Base-by-base conservation (phyloP, 169 alveolate genomes). In the Eimeria maxima region DNA sequence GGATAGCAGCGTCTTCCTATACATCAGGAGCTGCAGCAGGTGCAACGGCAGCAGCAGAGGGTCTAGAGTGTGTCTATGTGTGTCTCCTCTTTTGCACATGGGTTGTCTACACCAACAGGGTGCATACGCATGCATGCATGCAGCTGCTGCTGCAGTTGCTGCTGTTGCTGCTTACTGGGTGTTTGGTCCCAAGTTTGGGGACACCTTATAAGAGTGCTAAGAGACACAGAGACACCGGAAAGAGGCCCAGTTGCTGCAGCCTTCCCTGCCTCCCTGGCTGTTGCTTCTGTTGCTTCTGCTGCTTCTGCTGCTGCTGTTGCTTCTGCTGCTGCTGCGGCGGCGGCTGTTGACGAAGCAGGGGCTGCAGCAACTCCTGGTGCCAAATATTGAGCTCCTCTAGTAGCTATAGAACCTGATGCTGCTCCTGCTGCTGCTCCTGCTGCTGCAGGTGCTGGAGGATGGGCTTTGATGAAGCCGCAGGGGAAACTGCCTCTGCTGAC, bases 261-360 rank as follows among this genome's bases (percentile, higher is more conserved):
- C 45, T 73, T 22, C 16, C 50, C 45, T 11, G 44, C 11, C 22
- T 73, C 50, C 50, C 29, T 29, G 13, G 84, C 45, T 27, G 24
- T 73, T 73, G 84, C 84, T 73, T 45, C 84, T 29, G 84, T 11
- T 73, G 50, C 84, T 1, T 45, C 84, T 27, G 84, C 55, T 18
- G 4, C 53, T 1, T 8, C 53, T 27, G 4, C 45, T 33, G 53
- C 47, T n/a, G n/a, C 84, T 73, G 53, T 7, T 73, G 84, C 57
- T 50, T 50, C 44, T 27, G 38, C 16, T 7, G 27, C 76, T 67
- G 76, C 76, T 67, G 44, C 6, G 76, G 38, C 76, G 11, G 11
- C 18, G 57, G 57, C 57, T 50, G 57, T 50, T 5, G 57, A 5
- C 57, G 57, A 5, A 50, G 57, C 57, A 50, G 57, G 18, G 11